Percentiles rank a stretch among this genome's conserved stretches.
phyloP scores from a whole-genome alignment of 2,329 filamentous ascomycete genomes.

The Xylariaceae sp. region DNA sequence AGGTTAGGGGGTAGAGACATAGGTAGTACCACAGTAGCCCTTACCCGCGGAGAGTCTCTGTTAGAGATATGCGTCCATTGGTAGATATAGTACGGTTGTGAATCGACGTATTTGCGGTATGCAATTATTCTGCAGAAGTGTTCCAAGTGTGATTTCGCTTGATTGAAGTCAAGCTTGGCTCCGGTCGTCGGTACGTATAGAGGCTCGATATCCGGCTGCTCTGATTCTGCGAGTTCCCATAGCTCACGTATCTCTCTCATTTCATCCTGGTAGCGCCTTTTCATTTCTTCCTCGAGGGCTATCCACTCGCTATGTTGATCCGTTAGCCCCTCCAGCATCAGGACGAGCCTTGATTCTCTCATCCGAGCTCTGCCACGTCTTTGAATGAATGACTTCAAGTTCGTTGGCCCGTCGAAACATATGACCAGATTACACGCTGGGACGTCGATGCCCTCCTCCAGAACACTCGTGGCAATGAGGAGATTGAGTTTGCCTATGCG shows the following conservation, averaged over 20 bases:
- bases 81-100: conserved; percentile 68
- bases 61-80: conserved; percentile 37
- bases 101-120: conserved; percentile 61
- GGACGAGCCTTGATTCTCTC: conserved; percentile 52
- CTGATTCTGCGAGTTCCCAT: conserved; percentile 50
- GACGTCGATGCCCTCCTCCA: conserved; percentile 71
- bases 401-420: conserved; percentile 55
- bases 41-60: conserved; percentile 37
- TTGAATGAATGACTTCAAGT: conserved; percentile 62
- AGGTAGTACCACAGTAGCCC: conserved; percentile 71
- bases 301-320: conserved; percentile 57
- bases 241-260: conserved; percentile 52
- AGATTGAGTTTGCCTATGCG: conserved; percentile 57
- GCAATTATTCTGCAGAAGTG: conserved; percentile 76
- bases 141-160: conserved; percentile 74
- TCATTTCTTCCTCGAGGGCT: conserved; percentile 73
- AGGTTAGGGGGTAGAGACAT: conserved; percentile 66
- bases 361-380: conserved; percentile 57
- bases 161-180: conserved; percentile 71
- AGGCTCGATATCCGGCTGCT: conserved; percentile 37
- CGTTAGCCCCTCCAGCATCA: conserved; percentile 44
- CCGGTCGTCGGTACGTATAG: conserved; percentile 49
- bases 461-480: conserved; percentile 64
- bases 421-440: conserved; percentile 65
- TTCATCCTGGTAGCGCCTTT: conserved; percentile 67